Base-by-base conservation (phyloP, 768 basidiomycete species). In the Agaricus sinodeliciosus region DNA sequence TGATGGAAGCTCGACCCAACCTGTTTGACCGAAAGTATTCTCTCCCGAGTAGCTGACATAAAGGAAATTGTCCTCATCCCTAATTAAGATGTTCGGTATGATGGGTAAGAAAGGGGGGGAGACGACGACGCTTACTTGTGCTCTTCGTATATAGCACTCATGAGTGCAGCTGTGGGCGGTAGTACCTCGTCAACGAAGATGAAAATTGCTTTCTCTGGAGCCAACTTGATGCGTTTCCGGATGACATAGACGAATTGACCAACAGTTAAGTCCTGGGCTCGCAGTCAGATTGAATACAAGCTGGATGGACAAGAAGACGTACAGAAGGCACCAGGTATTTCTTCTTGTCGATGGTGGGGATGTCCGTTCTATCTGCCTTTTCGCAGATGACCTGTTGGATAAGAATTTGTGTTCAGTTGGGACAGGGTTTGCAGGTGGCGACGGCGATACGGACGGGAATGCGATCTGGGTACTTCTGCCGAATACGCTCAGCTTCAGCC, bases 331-430 rank as follows among this genome's bases (percentile, higher is more conserved):
- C 96, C 49, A 99, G 79, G 62, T 99, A 99, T 78, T 99, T 99
- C 94, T 99, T 98, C 90, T 99, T 99, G 80, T 99, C 96, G 67
- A 99, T 97, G 26, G 94, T 94, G 0, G 94, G 91, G 68, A 99
- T 98, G 74, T 99, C 96, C 51, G 94, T 94, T 63, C 89, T 82
- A 76, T 98, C 94, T 46, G 93, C 94, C 75, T 96, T 97, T 81
- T 99, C 96, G 73, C 96, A 99, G 72, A 99, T 99, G 53, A 99
- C 95, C 94, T 97, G 60, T 55, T 57, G 56, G 48, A 55, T 39
- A 55, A 39, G 55, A 49, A 16, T 18, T n/a, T 3, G 34, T 40
- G 25, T 19, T n/a, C 39, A 25, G 44, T 45, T 7, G 11, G 31
- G 11, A 5, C 3, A 31, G 2, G 7, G 3, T 22, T 25, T 27